A percentile compares a stretch with the other conserved stretches of the same genome.
These are phyloP conservation scores for Chloranthus sessilifolius DNA, from an alignment of 164 flowering plant genomes.

Conservation along the genomic window DNA sequence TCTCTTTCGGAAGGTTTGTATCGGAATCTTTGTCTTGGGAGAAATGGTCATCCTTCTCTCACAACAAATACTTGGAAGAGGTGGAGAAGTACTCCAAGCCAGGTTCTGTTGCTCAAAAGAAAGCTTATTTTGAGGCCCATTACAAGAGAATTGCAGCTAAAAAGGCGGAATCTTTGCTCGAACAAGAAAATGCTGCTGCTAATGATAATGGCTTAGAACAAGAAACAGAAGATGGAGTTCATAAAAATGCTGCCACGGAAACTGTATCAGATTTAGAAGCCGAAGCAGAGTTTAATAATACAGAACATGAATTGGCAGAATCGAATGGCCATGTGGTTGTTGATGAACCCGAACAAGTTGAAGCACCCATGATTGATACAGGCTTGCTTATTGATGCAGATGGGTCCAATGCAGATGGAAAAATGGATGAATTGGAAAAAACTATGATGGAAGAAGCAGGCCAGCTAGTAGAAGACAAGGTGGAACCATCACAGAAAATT, in stretches of 20 bases:
- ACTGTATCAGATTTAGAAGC: not conserved
- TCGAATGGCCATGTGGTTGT: slow-evolving; percentile 2
- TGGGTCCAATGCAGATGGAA: slow-evolving; percentile 5
- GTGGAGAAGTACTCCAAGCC: slow-evolving; percentile 62
- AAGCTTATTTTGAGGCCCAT: slow-evolving; percentile 86
- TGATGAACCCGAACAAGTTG: slow-evolving; percentile 12
- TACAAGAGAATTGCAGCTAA: slow-evolving; percentile 56
- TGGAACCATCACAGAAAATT: slow-evolving; percentile 14
- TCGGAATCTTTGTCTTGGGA: slow-evolving; percentile 78
- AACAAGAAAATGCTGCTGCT: slow-evolving; percentile 29
- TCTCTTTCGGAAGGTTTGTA: slow-evolving; percentile 79
- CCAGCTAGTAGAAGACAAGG: slow-evolving; percentile 6
- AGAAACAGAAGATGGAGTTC: slow-evolving; percentile 9
- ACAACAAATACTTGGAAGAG: slow-evolving; percentile 77
- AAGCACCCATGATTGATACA: slow-evolving; percentile 2
- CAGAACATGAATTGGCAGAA: slow-evolving; percentile 4
- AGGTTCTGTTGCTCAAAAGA: slow-evolving; percentile 82
- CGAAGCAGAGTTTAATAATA: not conserved
- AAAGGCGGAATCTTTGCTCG: slow-evolving; percentile 45
- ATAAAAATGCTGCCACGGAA: slow-evolving; percentile 3
- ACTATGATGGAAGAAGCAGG: slow-evolving; percentile 18
- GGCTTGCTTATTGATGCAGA: slow-evolving; percentile 8
- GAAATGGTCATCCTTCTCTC: slow-evolving; percentile 75
- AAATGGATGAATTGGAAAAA: slow-evolving; percentile 6
- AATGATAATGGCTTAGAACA: slow-evolving; percentile 5